Conservation (phyloP, 208 protist species). For the Angomonas deanei region DNA sequence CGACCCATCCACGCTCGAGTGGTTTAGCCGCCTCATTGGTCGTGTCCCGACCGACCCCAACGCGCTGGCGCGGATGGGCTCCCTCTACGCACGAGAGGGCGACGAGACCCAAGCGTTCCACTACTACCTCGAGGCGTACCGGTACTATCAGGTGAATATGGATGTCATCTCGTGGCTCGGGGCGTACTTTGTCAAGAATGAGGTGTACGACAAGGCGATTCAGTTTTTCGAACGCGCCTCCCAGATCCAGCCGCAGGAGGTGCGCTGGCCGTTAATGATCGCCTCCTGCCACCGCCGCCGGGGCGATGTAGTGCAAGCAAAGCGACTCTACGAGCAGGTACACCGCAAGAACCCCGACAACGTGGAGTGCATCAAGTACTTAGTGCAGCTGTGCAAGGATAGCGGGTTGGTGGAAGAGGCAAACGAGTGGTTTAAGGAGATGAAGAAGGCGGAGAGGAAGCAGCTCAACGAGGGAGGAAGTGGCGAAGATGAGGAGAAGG, state of each 20-base stretch:
- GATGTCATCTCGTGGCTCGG: conserved; percentile 97
- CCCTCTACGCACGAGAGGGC: conserved; percentile 87
- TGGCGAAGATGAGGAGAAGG: conserved; percentile 21
- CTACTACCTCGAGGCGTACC: conserved; percentile 94
- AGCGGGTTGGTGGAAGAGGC: conserved; percentile 84
- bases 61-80: conserved; percentile 90
- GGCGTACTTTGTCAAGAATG: conserved; percentile 95
- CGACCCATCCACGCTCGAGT: conserved; percentile 62
- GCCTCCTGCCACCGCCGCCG: conserved; percentile 93
- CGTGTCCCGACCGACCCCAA: conserved; percentile 93
- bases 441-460: conserved; percentile 77
- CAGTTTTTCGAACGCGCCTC: conserved; percentile 95
- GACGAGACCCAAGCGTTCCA: conserved; percentile 93
- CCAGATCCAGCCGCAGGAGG: conserved; percentile 93
- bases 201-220: conserved; percentile 96
- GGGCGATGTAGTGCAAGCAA: conserved; percentile 88
- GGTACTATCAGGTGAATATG: conserved; percentile 96
- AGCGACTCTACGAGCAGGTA: conserved; percentile 91
- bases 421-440: conserved; percentile 84
- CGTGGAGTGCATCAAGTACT: conserved; percentile 92
- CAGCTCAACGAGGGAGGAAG: conserved; percentile 36
- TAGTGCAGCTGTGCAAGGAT: conserved; percentile 94
- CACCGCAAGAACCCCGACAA: conserved; percentile 92
- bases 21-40: conserved; percentile 83
- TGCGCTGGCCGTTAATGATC: conserved; percentile 96